Base-by-base conservation (phyloP, 805 yeast genomes). In the Starmerella gropengiesseri region DNA sequence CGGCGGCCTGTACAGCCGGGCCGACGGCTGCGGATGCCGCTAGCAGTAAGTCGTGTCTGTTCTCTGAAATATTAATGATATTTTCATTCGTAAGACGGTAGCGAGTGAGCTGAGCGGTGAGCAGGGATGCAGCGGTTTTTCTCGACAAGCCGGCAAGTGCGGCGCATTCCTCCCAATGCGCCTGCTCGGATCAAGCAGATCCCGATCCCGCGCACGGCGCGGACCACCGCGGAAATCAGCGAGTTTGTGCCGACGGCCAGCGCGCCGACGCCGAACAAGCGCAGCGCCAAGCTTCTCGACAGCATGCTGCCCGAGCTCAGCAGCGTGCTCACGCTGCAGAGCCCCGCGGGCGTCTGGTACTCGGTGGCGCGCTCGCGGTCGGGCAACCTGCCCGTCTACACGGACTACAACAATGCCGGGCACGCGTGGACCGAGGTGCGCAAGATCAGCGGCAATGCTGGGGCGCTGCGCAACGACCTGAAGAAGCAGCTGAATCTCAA, bases 301-400 rank as follows among this genome's bases (percentile, higher is more conserved):
- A 8, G 14, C 7, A 21, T 46, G 43, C 26, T 50, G 31, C 51
- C 53, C 8, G 46, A 38, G 6, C 23, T 34, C 1, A 18, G 37
- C 22, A 23, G 28, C 3, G 28, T 26, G 3, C 37, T 35, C 7
- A 4, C 9, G 22, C 45, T 44, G 17, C 16, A 26, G 13, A 9
- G 31, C n/a, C 37, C 47, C 8, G 37, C 28, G n/a, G 43, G 44
- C 26, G 45, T 39, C 7, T 51, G 54, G 52, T 54, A 52, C 47
- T 22, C 26, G 16, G 44, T 55, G 11, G 45, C 38, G 28, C 51
- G 56, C n/a, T 48, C 55, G 8, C 41, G 55, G 23, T 33, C 44
- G 7, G 85, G 89, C 4, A 76, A 80, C 57, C 67, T 86, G 57
- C 95, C 95, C n/a, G 81, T 85, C 1, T 85, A 85, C 63, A 67